These are phyloP conservation scores for Fistulinella prunicolor DNA, from an alignment of 768 basidiomycete genomes.

Conservation along the genomic window DNA sequence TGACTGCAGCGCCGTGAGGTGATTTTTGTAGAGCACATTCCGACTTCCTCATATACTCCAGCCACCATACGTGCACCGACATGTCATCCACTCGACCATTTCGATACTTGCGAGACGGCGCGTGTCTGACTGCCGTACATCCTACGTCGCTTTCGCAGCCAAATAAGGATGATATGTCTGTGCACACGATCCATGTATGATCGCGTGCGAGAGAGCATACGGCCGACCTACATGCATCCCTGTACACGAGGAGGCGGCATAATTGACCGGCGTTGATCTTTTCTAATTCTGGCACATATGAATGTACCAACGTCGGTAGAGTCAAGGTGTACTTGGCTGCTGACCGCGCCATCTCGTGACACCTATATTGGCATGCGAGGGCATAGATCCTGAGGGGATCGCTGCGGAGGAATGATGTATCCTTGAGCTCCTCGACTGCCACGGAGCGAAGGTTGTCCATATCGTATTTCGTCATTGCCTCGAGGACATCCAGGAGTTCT, in stretches of 20 bases:
- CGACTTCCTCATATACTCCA: conserved; percentile 14
- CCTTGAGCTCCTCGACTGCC: conserved; percentile 4
- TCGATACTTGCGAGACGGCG: conserved; percentile 5
- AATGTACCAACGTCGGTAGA: background rate
- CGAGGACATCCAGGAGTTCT: conserved; percentile 9
- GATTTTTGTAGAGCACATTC: background rate
- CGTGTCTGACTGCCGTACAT: background rate
- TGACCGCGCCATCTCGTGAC: background rate
- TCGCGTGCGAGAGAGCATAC: conserved; percentile 2
- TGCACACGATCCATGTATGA: conserved; percentile 7
- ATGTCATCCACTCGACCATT: background rate
- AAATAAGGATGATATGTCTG: background rate
- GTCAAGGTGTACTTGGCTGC: conserved; percentile 10
- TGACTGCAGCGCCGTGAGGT: background rate
- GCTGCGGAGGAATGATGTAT: background rate
- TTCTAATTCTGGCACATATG: conserved; percentile 11
- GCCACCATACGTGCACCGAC: conserved; percentile 13
- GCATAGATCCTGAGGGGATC: conserved; percentile 10
- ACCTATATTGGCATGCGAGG: conserved; percentile 11
- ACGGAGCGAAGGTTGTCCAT: conserved; percentile 6
- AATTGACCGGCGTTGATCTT: conserved; percentile 6
- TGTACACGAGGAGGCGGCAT: conserved; percentile 6
- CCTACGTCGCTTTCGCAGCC: background rate
- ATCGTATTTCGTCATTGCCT: conserved; percentile 14
- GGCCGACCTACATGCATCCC: conserved; percentile 1